These are phyloP conservation scores for Xylariales sp. DNA, from an alignment of 2,329 filamentous ascomycete species.

Conservation along the genomic window DNA sequence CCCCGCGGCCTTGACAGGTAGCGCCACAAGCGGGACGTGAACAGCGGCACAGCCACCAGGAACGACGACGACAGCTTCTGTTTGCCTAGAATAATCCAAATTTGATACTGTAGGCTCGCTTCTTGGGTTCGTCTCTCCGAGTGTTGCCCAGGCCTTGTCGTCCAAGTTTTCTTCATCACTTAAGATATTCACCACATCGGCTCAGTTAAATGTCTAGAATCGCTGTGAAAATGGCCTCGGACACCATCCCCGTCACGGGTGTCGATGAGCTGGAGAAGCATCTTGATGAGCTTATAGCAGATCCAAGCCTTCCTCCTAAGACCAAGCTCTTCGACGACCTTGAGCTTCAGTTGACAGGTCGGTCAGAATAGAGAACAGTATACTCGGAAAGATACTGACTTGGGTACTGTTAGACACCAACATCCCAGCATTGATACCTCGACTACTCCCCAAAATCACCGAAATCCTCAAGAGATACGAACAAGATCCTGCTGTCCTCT, in stretches of 20 bases:
- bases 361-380: too few species aligned
- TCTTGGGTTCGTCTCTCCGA: too few species aligned
- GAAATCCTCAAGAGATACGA: conserved; percentile 46
- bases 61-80: background rate
- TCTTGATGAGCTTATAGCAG: conserved; percentile 43
- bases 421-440: conserved; percentile 45
- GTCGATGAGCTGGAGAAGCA: conserved; percentile 51
- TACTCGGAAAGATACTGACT: too few species aligned
- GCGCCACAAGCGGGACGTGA: background rate
- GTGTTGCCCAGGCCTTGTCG: too few species aligned
- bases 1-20: background rate
- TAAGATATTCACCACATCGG: too few species aligned
- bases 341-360: conserved; percentile 54
- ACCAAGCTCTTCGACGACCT: conserved; percentile 54
- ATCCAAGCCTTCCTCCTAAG: conserved; percentile 38
- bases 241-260: conserved; percentile 43
- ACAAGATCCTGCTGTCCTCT: conserved; percentile 46
- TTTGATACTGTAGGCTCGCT: too few species aligned
- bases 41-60: background rate
- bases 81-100: background rate
- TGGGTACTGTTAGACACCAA: conserved; percentile 44
- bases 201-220: conserved; percentile 30
- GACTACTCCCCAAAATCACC: conserved; percentile 49
- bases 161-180: too few species aligned
- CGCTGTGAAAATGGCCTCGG: conserved; percentile 34